Evolutionary conservation across 495 filamentous ascomycete species (phyloP).

Genomic region (Aspergillus asperescens): DNA sequence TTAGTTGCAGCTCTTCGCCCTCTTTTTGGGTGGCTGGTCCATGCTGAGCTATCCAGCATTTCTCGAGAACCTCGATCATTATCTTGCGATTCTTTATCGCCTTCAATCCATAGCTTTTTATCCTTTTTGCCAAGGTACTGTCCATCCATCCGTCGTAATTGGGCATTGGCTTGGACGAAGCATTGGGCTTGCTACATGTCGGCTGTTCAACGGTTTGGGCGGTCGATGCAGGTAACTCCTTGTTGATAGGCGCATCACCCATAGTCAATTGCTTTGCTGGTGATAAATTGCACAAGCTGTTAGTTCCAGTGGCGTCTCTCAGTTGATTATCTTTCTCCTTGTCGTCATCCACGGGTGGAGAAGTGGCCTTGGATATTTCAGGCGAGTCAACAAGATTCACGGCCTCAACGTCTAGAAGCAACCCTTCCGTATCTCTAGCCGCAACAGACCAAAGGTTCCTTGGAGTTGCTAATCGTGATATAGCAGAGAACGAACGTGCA

Average conservation of each 20-base stretch:
- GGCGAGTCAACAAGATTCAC: slow-evolving; percentile 52
- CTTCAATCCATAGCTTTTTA: slow-evolving; percentile 69
- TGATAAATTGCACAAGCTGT: slow-evolving; percentile 7
- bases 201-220: slow-evolving; percentile 29
- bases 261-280: background rate
- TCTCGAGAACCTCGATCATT: slow-evolving; percentile 66
- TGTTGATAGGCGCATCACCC: background rate
- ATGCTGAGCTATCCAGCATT: slow-evolving; percentile 62
- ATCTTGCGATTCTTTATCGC: slow-evolving; percentile 60
- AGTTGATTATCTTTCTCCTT: background rate
- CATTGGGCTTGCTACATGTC: background rate
- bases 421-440: slow-evolving; percentile 57
- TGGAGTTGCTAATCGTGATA: slow-evolving; percentile 26
- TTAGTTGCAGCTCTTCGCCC: background rate
- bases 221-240: background rate
- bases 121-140: slow-evolving; percentile 54
- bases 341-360: background rate
- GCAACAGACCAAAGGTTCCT: slow-evolving; percentile 63
- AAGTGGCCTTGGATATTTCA: slow-evolving; percentile 5
- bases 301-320: background rate
- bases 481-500: slow-evolving; percentile 6
- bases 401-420: slow-evolving; percentile 53
- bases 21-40: slow-evolving; percentile 8
- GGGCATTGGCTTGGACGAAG: slow-evolving; percentile 38
- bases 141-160: slow-evolving; percentile 62